phyloP scores from a whole-genome alignment of 2,329 filamentous ascomycete genomes.

The Neofusicoccum umdonicola region DNA sequence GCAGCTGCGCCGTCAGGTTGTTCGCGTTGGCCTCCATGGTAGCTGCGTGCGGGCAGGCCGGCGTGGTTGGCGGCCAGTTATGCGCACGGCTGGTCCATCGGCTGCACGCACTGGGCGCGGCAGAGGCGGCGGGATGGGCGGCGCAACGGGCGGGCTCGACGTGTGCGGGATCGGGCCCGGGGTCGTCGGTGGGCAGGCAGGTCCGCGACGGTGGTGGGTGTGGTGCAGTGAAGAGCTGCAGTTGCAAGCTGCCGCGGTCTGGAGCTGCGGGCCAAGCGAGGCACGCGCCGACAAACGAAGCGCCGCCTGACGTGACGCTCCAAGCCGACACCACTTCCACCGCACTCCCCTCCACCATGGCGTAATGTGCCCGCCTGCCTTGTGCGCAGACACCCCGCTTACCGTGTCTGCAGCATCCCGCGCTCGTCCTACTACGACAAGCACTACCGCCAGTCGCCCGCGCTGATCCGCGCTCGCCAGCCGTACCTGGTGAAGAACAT shows the following conservation, averaged over 20 bases:
- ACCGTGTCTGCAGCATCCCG: conserved; percentile 50
- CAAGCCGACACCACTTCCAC: background rate
- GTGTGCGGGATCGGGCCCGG: background rate
- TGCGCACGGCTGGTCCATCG: background rate
- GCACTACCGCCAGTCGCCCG: conserved; percentile 78
- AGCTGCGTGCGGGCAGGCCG: background rate
- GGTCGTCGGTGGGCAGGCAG: background rate
- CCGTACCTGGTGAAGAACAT: conserved; percentile 92
- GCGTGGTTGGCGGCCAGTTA: background rate
- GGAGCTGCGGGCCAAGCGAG: background rate
- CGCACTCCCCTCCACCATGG: conserved; percentile 9
- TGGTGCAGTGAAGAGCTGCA: background rate
- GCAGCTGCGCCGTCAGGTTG: conserved; percentile 68
- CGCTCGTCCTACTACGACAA: conserved; percentile 88
- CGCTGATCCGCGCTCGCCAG: conserved; percentile 85
- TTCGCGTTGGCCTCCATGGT: background rate
- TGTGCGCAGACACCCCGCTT: background rate
- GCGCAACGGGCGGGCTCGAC: background rate
- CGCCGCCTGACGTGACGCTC: background rate
- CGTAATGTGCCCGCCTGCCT: background rate
- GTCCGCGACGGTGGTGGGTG: background rate
- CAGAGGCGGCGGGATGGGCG: background rate
- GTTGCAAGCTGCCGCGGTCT: conserved; percentile 2
- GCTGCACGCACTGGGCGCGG: background rate
- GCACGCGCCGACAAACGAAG: background rate